phyloP scores from a whole-genome alignment of 768 basidiomycete genomes.

The Tylopilus plumbeoviolaceoides region DNA sequence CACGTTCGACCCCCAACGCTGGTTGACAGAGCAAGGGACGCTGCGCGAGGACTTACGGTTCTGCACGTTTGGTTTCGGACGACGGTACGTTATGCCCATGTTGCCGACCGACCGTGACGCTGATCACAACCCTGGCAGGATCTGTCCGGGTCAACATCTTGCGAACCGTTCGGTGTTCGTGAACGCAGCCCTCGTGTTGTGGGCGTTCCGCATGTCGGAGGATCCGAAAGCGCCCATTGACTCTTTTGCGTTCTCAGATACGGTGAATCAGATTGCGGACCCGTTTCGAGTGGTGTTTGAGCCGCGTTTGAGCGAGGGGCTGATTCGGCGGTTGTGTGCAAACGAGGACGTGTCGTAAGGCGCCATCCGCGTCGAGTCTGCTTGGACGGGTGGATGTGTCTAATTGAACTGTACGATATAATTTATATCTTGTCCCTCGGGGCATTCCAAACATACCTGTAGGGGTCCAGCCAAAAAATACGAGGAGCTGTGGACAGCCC shows the following conservation, averaged over 20 bases:
- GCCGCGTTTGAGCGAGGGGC: neutral
- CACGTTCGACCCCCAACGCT: constrained; percentile 3
- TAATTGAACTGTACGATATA: no score
- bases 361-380: neutral
- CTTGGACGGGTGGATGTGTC: no score
- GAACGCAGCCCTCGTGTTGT: neutral
- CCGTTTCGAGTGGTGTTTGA: constrained; percentile 2
- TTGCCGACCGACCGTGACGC: no score
- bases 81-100: neutral
- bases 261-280: neutral
- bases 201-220: constrained; percentile 4
- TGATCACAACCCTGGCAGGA: neutral
- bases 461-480: no score
- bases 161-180: constrained; percentile 6
- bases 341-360: neutral
- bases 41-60: constrained; percentile 5
- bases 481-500: no score
- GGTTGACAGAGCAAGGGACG: neutral
- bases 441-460: no score
- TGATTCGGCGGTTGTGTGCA: constrained; percentile 1
- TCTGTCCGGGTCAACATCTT: constrained; percentile 1
- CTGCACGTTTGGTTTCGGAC: constrained; percentile 4
- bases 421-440: no score
- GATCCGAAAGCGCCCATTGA: neutral
- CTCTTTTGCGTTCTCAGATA: neutral